phyloP scores from a whole-genome alignment of 1,284 basidiomycete species.

The Trametes versicolor region DNA sequence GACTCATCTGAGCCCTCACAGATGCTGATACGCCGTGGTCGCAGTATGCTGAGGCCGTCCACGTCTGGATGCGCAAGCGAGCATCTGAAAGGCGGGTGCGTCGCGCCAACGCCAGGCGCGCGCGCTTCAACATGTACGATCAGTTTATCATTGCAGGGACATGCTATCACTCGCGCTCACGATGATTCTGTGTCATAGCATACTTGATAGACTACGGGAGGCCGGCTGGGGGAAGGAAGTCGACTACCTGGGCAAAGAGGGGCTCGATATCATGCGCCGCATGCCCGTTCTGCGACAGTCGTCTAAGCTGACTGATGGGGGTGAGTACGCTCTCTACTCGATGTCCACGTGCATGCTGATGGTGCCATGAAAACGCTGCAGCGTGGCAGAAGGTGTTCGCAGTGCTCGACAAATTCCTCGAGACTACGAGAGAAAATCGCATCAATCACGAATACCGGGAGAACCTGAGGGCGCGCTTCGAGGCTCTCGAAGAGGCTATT shows the following conservation, averaged over 20 bases:
- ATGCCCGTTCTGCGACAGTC: constrained; percentile 13
- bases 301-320: constrained; percentile 15
- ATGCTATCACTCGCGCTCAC: too few species aligned
- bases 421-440: neutral
- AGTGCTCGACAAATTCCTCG: neutral
- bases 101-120: too few species aligned
- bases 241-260: neutral
- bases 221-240: constrained; percentile 10
- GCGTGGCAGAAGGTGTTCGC: constrained; percentile 12
- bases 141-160: too few species aligned
- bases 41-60: too few species aligned
- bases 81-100: too few species aligned
- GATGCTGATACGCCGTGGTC: too few species aligned
- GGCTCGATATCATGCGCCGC: neutral
- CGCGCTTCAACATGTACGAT: constrained; percentile 4
- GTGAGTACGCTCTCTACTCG: neutral
- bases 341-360: neutral
- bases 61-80: too few species aligned
- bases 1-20: too few species aligned
- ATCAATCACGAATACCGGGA: neutral
- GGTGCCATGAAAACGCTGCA: neutral
- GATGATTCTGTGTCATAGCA: neutral
- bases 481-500: constrained; percentile 4
- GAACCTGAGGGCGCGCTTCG: neutral
- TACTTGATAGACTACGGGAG: neutral